A percentile compares a stretch with the other conserved stretches of the same genome.
Evolutionary conservation across 2,329 filamentous ascomycete genomes (phyloP).

Genomic region (Stylonectria norvegica): DNA sequence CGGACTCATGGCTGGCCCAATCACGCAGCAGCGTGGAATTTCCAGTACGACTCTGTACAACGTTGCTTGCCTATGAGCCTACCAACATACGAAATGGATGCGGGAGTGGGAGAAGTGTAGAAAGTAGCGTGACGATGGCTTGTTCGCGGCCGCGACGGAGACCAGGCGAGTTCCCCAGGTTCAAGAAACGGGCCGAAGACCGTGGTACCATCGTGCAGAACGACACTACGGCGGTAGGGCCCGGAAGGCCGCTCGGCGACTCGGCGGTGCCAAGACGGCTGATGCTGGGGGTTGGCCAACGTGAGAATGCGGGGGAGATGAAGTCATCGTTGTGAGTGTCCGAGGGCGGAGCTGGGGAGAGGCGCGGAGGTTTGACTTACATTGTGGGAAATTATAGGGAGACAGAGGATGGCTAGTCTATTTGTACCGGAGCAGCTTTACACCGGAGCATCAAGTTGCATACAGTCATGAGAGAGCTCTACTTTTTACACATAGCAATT

Average conservation of each 20-base stretch:
- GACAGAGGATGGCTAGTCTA: neutral
- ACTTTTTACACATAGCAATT: no score
- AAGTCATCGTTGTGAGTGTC: no score
- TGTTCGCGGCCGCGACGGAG: slow-evolving; percentile 7
- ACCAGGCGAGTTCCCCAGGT: slow-evolving; percentile 6
- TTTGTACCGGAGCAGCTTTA: no score
- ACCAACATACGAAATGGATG: no score
- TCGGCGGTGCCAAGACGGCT: slow-evolving; percentile 5
- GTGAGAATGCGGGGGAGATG: slow-evolving; percentile 1
- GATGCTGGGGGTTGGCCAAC: neutral
- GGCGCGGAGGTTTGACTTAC: neutral
- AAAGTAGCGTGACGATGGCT: slow-evolving; percentile 12
- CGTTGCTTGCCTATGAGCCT: slow-evolving; percentile 12
- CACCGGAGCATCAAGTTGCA: no score
- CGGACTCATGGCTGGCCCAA: no score
- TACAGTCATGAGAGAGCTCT: no score
- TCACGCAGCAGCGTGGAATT: no score
- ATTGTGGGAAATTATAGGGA: neutral
- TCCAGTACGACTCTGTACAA: slow-evolving; percentile 7
- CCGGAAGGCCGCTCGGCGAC: slow-evolving; percentile 4
- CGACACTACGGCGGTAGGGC: slow-evolving; percentile 4
- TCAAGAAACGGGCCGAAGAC: slow-evolving; percentile 22
- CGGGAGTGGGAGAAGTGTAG: slow-evolving; percentile 3
- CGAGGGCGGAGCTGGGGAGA: no score
- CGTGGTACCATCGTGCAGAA: slow-evolving; percentile 13